Evolutionary conservation across 2,329 filamentous ascomycete species (phyloP).

Genomic region (Magnaporthales sp.): DNA sequence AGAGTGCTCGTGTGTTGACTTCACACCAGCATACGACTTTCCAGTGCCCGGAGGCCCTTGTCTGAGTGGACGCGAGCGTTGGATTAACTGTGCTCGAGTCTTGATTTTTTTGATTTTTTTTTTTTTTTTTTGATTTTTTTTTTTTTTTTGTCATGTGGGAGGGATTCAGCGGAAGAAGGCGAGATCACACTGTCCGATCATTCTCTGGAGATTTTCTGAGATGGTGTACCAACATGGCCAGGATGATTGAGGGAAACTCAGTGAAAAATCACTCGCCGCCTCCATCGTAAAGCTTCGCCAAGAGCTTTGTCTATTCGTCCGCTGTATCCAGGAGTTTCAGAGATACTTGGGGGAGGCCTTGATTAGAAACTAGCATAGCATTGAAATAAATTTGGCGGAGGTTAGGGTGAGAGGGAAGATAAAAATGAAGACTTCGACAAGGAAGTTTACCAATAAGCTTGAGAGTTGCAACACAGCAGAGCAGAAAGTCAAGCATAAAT

Average conservation of each 20-base stretch:
- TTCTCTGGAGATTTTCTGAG: conserved; percentile 44
- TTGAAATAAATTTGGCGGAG: too few species aligned
- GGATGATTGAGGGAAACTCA: conserved; percentile 53
- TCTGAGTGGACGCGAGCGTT: conserved; percentile 52
- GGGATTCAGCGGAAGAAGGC: conserved; percentile 41
- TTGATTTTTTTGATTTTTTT: conserved; percentile 3
- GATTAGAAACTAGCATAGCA: background rate
- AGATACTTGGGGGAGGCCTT: background rate
- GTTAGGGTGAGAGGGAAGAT: background rate
- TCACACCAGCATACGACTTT: conserved; percentile 53
- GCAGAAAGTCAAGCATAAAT: background rate
- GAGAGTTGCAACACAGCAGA: background rate
- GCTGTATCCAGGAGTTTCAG: background rate
- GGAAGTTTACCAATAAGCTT: too few species aligned
- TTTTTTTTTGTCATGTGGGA: conserved; percentile 8
- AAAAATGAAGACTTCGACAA: background rate
- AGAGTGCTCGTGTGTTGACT: conserved; percentile 50
- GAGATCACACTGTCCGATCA: conserved; percentile 32
- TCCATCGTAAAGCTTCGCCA: conserved; percentile 10
- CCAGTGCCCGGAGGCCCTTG: conserved; percentile 66
- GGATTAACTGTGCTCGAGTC: conserved; percentile 18
- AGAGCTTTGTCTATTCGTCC: background rate
- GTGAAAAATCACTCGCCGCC: conserved; percentile 29
- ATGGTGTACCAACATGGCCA: conserved; percentile 50
- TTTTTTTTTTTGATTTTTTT: too few species aligned